Evolutionary conservation across 2,329 filamentous ascomycete species (phyloP), one percentile per base, ranked within the genome.

Genomic region (Talaromyces sp.): DNA sequence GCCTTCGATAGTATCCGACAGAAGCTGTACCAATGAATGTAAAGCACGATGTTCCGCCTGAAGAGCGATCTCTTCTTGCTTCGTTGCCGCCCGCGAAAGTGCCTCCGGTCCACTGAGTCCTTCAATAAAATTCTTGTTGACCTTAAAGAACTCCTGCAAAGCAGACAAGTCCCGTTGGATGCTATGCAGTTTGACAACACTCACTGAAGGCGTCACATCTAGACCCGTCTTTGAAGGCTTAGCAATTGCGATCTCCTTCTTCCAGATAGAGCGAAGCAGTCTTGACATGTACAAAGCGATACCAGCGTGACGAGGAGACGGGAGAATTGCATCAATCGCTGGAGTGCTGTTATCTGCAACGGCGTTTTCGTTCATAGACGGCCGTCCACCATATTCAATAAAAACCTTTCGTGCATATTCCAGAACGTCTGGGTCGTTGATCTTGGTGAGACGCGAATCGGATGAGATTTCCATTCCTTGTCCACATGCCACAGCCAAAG

Each of bases 41-140:
- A 99, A 85, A 11, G 93, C 93, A 71, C 96, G 91, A 75, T 99
- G 94, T 77, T 99, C 95, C 15, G 92, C 94, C 76, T 97, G 94
- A 25, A 97, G 83, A 0, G 93, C 92, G 58, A 97, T 87, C 76
- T 98, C 94, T 72, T 97, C 95, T 74, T 97, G 91, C 69, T 94
- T 89, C 64, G 88, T 95, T 0, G 87, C 86, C 1, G 90, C 89
- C 61, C 90, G 86, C 59, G 89, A 87, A n/a, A 96, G 81, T 58
- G 94, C 91, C 62, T 95, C 91, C 0, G 96, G 91, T 0, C 94
- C 94, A n/a, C 92, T 91, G 61, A 99, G 82, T 6, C 96, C 95
- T 74, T 97, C 93, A 66, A 99, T 98, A 66, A 96, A 93, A 61
- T 88, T 89, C 69, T 90, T 91, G 78, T 99, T 99, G n/a, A 86